Evolutionary conservation across 2,329 filamentous ascomycete genomes (phyloP).

Genomic region (Taxawa tesnikishii): DNA sequence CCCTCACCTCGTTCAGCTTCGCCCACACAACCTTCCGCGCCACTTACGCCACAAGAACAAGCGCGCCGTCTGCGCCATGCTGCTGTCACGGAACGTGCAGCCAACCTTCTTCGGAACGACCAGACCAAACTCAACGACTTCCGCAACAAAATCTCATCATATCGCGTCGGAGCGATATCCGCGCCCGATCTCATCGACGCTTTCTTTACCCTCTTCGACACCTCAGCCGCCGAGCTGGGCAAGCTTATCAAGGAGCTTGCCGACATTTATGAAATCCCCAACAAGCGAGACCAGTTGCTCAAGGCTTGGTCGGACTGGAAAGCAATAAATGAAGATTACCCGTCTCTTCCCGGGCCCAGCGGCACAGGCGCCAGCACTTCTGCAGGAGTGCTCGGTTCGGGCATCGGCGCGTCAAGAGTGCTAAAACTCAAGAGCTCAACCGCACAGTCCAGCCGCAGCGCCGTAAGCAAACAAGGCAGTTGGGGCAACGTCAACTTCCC

Average conservation of each 20-base stretch:
- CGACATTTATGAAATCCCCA: constrained; percentile 77
- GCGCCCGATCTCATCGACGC: constrained; percentile 71
- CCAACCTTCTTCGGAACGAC: constrained; percentile 69
- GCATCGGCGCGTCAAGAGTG: constrained; percentile 49
- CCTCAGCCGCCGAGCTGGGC: constrained; percentile 66
- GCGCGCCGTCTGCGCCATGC: constrained; percentile 69
- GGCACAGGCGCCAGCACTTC: constrained; percentile 46
- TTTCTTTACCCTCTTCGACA: constrained; percentile 78
- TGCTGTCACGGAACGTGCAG: constrained; percentile 75
- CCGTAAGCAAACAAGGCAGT: constrained; percentile 43
- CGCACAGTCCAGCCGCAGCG: constrained; percentile 51
- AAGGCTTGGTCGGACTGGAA: constrained; percentile 93
- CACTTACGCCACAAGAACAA: constrained; percentile 62
- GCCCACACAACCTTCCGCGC: constrained; percentile 18
- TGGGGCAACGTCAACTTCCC: constrained; percentile 36
- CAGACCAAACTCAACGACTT: constrained; percentile 63
- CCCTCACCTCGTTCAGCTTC: constrained; percentile 23
- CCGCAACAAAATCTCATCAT: constrained; percentile 67
- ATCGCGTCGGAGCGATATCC: constrained; percentile 54
- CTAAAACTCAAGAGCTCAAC: constrained; percentile 59
- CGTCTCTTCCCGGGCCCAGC: constrained; percentile 65
- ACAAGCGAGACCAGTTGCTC: constrained; percentile 60
- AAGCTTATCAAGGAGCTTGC: constrained; percentile 85
- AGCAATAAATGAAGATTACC: constrained; percentile 91
- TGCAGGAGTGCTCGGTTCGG: constrained; percentile 32